Conservation (phyloP, 208 protist species). For the Herpetomonas tarakana region DNA sequence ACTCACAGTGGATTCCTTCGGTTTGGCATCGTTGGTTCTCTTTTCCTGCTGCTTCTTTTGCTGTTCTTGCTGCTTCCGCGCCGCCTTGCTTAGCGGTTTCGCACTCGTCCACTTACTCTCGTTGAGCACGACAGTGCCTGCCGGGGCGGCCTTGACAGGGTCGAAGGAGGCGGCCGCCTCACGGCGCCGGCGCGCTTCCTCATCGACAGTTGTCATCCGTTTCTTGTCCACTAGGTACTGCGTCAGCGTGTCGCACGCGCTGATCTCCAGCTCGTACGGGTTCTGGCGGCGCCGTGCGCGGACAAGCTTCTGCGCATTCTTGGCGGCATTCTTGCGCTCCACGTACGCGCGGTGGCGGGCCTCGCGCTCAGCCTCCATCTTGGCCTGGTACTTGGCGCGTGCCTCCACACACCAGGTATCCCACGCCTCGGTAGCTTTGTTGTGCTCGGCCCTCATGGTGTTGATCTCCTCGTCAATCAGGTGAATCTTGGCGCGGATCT, state of each 20-base stretch:
- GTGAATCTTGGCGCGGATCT: constrained; percentile 30
- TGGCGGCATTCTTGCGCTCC: constrained; percentile 53
- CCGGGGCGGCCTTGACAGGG: constrained; percentile 38
- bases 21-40: constrained; percentile 6
- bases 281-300: constrained; percentile 58
- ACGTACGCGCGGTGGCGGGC: constrained; percentile 40
- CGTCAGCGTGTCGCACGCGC: constrained; percentile 46
- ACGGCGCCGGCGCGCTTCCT: constrained; percentile 38
- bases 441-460: constrained; percentile 29
- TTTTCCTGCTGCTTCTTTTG: constrained; percentile 27
- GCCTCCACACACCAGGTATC: constrained; percentile 66
- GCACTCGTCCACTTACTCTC: constrained; percentile 51
- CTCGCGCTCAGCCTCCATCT: constrained; percentile 55
- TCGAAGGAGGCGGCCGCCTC: constrained; percentile 69
- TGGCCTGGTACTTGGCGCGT: constrained; percentile 49
- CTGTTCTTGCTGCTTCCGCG: constrained; percentile 22
- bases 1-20: not conserved
- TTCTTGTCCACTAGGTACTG: constrained; percentile 69
- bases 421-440: constrained; percentile 39
- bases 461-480: constrained; percentile 59
- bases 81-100: constrained; percentile 18
- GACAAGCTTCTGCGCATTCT: constrained; percentile 45
- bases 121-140: constrained; percentile 64
- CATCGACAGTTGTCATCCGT: constrained; percentile 54
- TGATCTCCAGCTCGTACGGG: constrained; percentile 59